Conservation (phyloP, 306 rosid genomes). For the Quercus engelmannii region DNA sequence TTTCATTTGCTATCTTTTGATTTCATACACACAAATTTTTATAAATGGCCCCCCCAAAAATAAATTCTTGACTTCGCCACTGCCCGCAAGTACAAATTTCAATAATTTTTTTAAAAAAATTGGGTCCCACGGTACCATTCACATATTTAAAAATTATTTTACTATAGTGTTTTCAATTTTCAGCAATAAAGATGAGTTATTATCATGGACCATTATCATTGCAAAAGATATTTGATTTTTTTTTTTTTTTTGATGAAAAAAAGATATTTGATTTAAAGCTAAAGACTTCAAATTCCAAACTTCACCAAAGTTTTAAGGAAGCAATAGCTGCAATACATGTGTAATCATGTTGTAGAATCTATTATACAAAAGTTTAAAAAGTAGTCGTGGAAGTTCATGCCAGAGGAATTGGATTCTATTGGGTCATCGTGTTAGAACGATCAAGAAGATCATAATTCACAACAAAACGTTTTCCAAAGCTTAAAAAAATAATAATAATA, state of each 20-base stretch:
- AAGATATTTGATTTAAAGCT: too few relatives aligned
- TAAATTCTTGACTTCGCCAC: too few relatives aligned
- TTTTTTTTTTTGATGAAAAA: too few relatives aligned
- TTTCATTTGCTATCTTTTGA: too few relatives aligned
- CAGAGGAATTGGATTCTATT: neutral
- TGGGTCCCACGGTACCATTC: too few relatives aligned
- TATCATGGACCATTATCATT: neutral
- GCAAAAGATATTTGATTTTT: neutral
- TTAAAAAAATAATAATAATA: too few relatives aligned
- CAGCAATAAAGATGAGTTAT: neutral
- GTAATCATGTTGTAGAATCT: neutral
- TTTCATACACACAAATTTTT: too few relatives aligned
- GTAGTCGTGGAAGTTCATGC: neutral
- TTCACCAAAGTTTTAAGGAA: neutral
- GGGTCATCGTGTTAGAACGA: neutral
- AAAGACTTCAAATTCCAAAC: neutral
- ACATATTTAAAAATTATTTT: too few relatives aligned
- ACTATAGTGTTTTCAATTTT: too few relatives aligned
- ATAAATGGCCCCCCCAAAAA: too few relatives aligned
- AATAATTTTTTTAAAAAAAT: too few relatives aligned
- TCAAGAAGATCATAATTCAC: neutral
- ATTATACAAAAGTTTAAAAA: neutral
- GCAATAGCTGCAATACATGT: neutral
- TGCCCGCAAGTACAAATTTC: too few relatives aligned
- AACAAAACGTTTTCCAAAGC: neutral